Evolutionary conservation across 371 early-diverging fungal species (phyloP).

Genomic region (Mortierella sp.): DNA sequence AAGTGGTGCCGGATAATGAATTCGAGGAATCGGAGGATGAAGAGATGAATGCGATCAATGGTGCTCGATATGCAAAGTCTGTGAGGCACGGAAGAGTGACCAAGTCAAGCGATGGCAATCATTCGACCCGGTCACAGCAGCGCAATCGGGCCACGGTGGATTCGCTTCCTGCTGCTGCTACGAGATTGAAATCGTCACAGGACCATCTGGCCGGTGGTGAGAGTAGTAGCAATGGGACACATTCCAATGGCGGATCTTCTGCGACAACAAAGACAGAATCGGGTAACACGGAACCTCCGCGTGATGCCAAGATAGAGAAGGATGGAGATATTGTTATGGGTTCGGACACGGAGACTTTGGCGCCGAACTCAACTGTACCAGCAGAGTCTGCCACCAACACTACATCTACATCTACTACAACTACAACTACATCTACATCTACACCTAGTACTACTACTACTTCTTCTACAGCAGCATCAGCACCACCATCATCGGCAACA

Average conservation of each 20-base stretch:
- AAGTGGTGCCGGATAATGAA: conserved; percentile 66
- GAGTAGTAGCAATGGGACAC: conserved; percentile 5
- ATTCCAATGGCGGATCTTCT: conserved; percentile 1
- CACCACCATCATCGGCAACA: not conserved
- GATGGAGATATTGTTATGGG: conserved; percentile 46
- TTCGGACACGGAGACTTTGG: conserved; percentile 5
- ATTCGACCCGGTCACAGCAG: not conserved
- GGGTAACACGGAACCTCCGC: not conserved
- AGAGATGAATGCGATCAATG: conserved; percentile 42
- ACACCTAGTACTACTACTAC: not conserved
- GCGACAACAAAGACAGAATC: not conserved
- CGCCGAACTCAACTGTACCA: not conserved
- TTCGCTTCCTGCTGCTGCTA: conserved; percentile 38
- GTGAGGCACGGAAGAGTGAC: conserved; percentile 33
- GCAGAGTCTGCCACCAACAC: not conserved
- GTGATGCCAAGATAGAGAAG: conserved; percentile 8
- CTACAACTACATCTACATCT: not conserved
- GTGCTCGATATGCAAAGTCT: conserved; percentile 46
- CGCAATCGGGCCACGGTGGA: conserved; percentile 35
- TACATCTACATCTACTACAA: not conserved
- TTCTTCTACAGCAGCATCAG: not conserved
- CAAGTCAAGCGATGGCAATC: conserved; percentile 6
- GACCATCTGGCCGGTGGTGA: not conserved
- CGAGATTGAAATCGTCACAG: conserved; percentile 19
- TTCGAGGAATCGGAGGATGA: conserved; percentile 78